Percentiles rank a stretch among this genome's conserved stretches.
phyloP scores from a whole-genome alignment of 345 rosid species.

The Moringa oleifera region DNA sequence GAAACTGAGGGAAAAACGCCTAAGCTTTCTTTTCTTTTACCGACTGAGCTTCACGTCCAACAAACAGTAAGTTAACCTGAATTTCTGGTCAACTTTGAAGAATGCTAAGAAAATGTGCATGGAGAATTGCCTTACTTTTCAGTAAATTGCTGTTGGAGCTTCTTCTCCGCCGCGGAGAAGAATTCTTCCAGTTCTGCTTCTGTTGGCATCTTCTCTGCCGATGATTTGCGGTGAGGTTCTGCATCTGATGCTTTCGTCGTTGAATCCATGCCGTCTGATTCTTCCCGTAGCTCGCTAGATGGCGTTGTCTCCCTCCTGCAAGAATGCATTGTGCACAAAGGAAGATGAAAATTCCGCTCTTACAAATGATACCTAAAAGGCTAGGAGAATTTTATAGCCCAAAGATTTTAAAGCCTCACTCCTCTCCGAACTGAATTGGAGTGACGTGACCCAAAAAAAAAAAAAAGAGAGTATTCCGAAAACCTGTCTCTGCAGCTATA shows the following conservation, averaged over 20 bases:
- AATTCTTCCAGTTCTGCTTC: constrained; percentile 61
- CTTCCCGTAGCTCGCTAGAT: constrained; percentile 28
- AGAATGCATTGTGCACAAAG: neutral
- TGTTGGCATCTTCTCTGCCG: constrained; percentile 40
- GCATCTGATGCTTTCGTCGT: constrained; percentile 26
- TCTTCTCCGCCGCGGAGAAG: constrained; percentile 40
- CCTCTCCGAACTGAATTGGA: too few relatives aligned
- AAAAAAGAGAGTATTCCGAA: neutral
- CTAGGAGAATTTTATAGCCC: neutral
- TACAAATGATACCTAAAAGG: neutral
- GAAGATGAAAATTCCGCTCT: neutral
- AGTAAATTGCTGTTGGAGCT: constrained; percentile 29
- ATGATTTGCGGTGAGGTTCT: constrained; percentile 31
- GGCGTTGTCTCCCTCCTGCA: constrained; percentile 38
- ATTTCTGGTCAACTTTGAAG: neutral
- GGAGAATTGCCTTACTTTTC: constrained; percentile 44
- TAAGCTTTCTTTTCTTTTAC: too few relatives aligned
- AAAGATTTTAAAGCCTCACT: neutral
- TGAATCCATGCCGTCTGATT: constrained; percentile 34
- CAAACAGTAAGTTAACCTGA: neutral
- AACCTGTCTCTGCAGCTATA: constrained; percentile 37
- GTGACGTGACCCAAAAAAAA: too few relatives aligned
- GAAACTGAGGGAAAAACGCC: neutral
- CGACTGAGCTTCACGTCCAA: neutral
- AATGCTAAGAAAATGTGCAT: constrained; percentile 9